Percentiles rank a stretch among this genome's conserved stretches.
These are phyloP conservation scores for Immersiporthe knoxdaviesiana DNA, from an alignment of 2,329 filamentous ascomycete species.

Conservation along the genomic window DNA sequence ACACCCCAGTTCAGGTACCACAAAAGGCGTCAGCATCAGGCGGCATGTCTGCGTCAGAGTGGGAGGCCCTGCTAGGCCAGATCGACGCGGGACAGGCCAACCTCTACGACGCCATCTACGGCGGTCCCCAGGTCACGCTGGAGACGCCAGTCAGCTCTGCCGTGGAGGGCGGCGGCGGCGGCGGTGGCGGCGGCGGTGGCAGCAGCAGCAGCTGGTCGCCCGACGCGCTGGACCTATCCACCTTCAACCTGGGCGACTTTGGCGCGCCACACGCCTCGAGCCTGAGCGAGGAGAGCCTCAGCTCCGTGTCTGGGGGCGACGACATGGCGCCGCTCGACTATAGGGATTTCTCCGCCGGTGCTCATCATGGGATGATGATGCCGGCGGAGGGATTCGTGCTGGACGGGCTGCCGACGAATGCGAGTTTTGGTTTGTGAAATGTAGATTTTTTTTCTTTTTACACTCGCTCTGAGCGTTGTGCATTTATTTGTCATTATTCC, in stretches of 20 bases:
- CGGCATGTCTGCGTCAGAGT: slow-evolving; percentile 68
- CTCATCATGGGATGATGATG: slow-evolving; percentile 21
- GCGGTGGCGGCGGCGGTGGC: no score
- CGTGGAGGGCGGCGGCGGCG: slow-evolving; percentile 31
- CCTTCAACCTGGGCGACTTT: slow-evolving; percentile 56
- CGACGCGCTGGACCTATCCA: slow-evolving; percentile 58
- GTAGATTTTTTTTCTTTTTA: no score
- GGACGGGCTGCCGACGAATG: slow-evolving; percentile 47
- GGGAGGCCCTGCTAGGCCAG: slow-evolving; percentile 79
- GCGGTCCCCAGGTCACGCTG: slow-evolving; percentile 58
- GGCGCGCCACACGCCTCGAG: slow-evolving; percentile 48
- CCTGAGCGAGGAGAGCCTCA: slow-evolving; percentile 61
- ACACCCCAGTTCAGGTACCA: slow-evolving; percentile 39
- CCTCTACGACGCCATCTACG: slow-evolving; percentile 83
- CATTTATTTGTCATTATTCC: background rate
- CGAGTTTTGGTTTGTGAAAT: slow-evolving; percentile 42
- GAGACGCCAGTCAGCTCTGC: slow-evolving; percentile 46
- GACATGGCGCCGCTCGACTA: slow-evolving; percentile 53
- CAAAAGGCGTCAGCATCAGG: slow-evolving; percentile 42
- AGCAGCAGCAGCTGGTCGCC: slow-evolving; percentile 54
- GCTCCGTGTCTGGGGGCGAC: slow-evolving; percentile 49
- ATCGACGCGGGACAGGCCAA: slow-evolving; percentile 81
- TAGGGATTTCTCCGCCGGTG: slow-evolving; percentile 35
- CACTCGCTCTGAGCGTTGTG: background rate
- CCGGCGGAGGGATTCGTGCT: slow-evolving; percentile 36